Percentiles rank a stretch among this genome's conserved stretches.
Evolutionary conservation across 768 basidiomycete genomes (phyloP).

Genomic region (Sutorius australiensis): DNA sequence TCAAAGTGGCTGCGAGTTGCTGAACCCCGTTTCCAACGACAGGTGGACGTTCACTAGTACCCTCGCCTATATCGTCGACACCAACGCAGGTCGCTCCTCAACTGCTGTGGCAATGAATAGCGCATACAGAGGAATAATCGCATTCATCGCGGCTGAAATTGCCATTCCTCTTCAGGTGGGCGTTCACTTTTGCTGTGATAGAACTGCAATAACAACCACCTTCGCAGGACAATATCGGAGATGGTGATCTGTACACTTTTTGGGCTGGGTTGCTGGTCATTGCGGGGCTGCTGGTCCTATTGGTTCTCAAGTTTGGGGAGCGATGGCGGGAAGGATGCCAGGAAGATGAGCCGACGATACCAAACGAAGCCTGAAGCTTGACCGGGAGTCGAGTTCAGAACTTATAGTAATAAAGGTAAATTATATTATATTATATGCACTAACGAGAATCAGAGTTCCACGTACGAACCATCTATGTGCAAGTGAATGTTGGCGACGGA

Average conservation of each 20-base stretch:
- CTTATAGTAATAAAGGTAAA: background rate
- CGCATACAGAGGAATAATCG: conserved; percentile 63
- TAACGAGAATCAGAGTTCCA: background rate
- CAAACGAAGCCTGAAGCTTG: background rate
- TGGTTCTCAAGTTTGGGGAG: conserved; percentile 57
- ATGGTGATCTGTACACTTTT: conserved; percentile 30
- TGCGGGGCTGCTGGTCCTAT: conserved; percentile 49
- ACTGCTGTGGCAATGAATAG: conserved; percentile 76
- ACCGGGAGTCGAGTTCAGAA: background rate
- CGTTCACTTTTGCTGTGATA: background rate
- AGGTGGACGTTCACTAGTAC: conserved; percentile 63
- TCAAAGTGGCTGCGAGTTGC: background rate
- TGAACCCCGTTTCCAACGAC: background rate
- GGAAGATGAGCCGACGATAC: conserved; percentile 17
- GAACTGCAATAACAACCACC: background rate
- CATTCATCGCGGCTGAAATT: conserved; percentile 70
- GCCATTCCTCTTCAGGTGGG: conserved; percentile 64
- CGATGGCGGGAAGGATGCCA: conserved; percentile 56
- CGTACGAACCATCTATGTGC: background rate
- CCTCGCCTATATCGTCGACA: conserved; percentile 83
- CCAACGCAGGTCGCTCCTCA: conserved; percentile 78
- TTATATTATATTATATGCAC: conserved; percentile 1
- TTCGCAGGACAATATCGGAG: conserved; percentile 21
- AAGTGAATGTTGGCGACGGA: background rate
- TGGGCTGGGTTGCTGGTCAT: conserved; percentile 55